Percentiles rank a stretch among this genome's conserved stretches.
These are phyloP conservation scores for Filobasidium floriforme DNA, from an alignment of 768 basidiomycete species.

Conservation along the genomic window DNA sequence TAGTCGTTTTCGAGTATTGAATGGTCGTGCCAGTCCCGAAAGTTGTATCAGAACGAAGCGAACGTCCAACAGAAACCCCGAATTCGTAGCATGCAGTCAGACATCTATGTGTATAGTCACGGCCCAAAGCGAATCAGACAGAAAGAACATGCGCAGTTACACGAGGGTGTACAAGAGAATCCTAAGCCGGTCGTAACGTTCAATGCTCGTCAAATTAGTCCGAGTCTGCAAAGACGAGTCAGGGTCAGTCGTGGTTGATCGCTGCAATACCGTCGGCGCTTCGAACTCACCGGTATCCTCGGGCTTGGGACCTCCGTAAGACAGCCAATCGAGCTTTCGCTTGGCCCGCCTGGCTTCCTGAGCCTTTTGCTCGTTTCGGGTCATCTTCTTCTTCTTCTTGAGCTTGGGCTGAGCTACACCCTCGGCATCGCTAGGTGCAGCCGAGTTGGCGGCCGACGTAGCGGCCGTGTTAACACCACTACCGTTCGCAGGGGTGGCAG, in stretches of 20 bases:
- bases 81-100: no score
- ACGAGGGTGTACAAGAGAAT: no score
- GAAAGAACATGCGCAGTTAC: no score
- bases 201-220: no score
- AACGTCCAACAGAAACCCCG: no score
- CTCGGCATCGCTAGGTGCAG: slow-evolving; percentile 32
- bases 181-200: no score
- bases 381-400: slow-evolving; percentile 77
- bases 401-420: slow-evolving; percentile 40
- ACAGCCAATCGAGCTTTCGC: slow-evolving; percentile 76
- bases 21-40: no score
- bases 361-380: slow-evolving; percentile 60
- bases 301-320: slow-evolving; percentile 55
- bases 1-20: no score
- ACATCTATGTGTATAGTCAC: no score
- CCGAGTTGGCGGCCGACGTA: slow-evolving; percentile 40
- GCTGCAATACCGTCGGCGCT: no score
- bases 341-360: slow-evolving; percentile 74
- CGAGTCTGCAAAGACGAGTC: background rate
- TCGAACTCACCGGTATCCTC: slow-evolving; percentile 3
- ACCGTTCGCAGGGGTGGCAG: slow-evolving; percentile 54
- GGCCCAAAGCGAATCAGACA: no score
- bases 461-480: slow-evolving; percentile 56
- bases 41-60: no score
- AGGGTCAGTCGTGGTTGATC: background rate